phyloP scores from a whole-genome alignment of 2,329 filamentous ascomycete species.

The Macrophomina tecta region DNA sequence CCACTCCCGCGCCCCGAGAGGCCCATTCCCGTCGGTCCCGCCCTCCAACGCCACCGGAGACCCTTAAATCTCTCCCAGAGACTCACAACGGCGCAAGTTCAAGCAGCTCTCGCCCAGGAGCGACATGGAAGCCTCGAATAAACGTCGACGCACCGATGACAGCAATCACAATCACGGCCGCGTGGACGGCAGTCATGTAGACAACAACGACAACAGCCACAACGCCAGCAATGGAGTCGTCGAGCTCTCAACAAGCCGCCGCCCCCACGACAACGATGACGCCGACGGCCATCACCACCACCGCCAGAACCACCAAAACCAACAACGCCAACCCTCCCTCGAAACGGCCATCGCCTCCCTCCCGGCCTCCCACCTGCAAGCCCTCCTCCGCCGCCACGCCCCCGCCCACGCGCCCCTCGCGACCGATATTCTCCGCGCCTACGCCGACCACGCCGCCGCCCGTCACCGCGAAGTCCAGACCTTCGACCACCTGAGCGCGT shows the following conservation, averaged over 20 bases:
- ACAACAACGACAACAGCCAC: no score
- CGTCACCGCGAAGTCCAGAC: no score
- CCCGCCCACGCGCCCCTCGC: background rate
- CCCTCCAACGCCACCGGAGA: background rate
- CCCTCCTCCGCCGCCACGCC: slow-evolving; percentile 3
- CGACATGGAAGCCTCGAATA: background rate
- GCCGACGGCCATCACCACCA: background rate
- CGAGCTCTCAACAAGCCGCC: no score
- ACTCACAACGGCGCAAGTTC: background rate
- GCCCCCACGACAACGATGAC: background rate
- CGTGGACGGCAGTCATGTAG: background rate
- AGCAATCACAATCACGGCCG: background rate
- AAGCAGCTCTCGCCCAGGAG: background rate
- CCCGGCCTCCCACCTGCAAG: background rate
- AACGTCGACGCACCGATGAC: background rate
- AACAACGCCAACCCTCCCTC: background rate
- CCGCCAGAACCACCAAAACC: background rate
- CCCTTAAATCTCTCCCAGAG: background rate
- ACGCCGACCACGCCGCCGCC: background rate
- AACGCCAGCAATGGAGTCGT: no score
- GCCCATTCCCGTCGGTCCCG: background rate
- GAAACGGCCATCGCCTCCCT: background rate
- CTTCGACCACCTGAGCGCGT: no score
- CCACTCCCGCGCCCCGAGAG: background rate
- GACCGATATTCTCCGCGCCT: background rate